Evolutionary conservation across 2,329 filamentous ascomycete genomes (phyloP), one percentile per base, ranked within the genome.

Genomic region (Trichoderma simmonsii): DNA sequence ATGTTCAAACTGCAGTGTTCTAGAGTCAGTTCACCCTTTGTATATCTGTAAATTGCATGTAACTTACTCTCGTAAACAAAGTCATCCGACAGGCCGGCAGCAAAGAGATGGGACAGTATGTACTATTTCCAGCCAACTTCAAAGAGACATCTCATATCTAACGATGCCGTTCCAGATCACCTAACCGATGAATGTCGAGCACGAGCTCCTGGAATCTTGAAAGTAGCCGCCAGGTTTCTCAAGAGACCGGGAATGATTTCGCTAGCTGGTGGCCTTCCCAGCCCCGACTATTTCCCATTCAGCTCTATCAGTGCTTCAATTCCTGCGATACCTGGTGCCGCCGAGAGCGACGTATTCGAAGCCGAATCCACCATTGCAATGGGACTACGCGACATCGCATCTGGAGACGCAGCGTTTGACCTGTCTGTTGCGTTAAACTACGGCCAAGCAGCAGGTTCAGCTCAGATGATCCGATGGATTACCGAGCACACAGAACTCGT

Each of bases 81-180:
- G 80, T 79, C 78, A 65, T 75, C 76, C 6, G 82, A 86, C n/a
- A 95, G 95, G 79, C 92, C 93, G 3, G 91, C 90, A 78, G 92
- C 95, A 3, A 94, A 91, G 81, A 85, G 90, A 80, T 98, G 93
- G 92, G 93, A 97, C 79, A 88, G 93, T 97, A 84, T 6, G 48
- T 14, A 9, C 11, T 6, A 21, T 24, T 54, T 21, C 48, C 5
- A 54, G 21, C 6, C 6, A 14, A 24, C 48, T 21, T 54, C 48
- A 12, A 54, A 12, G 48, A 85, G 93, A 89, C 61, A 14, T 15
- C 32, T n/a, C 43, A 15, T 30, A 11, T 18, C 54, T 57, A 75
- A 64, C 51, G 9, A 51, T 32, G 32, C 28, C 51, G 5, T n/a
- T 6, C 6, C 21, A 67, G 64, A 39, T n/a, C 64, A 67, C 32